A percentile compares a stretch with the other conserved stretches of the same genome.
Conservation (phyloP, 805 yeast genomes). For the Kodamaea nitidulidarum region DNA sequence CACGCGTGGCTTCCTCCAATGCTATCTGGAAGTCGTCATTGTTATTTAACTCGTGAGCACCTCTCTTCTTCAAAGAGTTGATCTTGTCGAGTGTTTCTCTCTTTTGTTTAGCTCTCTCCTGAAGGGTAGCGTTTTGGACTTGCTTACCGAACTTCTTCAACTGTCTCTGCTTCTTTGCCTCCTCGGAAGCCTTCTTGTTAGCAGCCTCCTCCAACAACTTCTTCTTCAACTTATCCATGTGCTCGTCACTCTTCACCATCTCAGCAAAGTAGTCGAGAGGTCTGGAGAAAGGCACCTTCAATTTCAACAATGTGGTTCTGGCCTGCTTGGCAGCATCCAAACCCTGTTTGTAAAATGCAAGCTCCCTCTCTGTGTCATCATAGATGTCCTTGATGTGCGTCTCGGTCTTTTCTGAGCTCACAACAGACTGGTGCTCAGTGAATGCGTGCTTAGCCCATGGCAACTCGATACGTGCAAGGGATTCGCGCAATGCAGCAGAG, state of each 20-base stretch:
- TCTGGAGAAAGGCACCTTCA: conserved; percentile 83
- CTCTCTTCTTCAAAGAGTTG: conserved; percentile 87
- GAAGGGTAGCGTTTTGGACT: conserved; percentile 89
- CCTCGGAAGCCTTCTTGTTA: conserved; percentile 86
- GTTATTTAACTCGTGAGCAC: conserved; percentile 62
- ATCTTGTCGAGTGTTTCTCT: conserved; percentile 85
- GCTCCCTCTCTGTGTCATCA: conserved; percentile 93
- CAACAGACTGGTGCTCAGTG: conserved; percentile 76
- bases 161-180: conserved; percentile 89
- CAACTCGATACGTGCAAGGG: conserved; percentile 61
- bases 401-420: conserved; percentile 58
- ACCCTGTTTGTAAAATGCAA: conserved; percentile 93
- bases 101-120: conserved; percentile 91
- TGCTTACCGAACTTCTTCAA: conserved; percentile 97
- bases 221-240: conserved; percentile 88
- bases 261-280: conserved; percentile 97
- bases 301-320: conserved; percentile 57
- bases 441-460: conserved; percentile 68
- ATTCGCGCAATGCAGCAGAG: conserved; percentile 71
- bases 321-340: conserved; percentile 76
- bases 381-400: conserved; percentile 76
- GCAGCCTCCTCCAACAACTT: conserved; percentile 76
- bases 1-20: conserved; percentile 81
- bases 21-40: conserved; percentile 84
- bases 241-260: conserved; percentile 97